Evolutionary conservation across 495 filamentous ascomycete genomes (phyloP).

Genomic region (Talaromyces trachyspermus): DNA sequence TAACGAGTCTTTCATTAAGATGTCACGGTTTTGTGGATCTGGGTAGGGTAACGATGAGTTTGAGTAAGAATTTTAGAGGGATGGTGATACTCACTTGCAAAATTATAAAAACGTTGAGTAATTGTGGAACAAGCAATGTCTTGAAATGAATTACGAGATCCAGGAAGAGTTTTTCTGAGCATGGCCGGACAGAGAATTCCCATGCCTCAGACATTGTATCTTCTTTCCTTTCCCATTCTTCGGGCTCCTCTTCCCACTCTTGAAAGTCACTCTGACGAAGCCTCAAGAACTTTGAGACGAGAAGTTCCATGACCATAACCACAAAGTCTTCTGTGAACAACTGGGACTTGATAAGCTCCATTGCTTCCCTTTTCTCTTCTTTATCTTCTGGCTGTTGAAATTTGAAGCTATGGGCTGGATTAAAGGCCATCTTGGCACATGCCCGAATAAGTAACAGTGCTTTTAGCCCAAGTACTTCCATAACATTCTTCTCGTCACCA

Average conservation of each 20-base stretch:
- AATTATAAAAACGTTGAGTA: slow-evolving; percentile 72
- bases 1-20: slow-evolving; percentile 83
- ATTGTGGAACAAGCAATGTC: slow-evolving; percentile 61
- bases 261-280: slow-evolving; percentile 78
- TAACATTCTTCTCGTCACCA: slow-evolving; percentile 49
- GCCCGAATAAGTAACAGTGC: slow-evolving; percentile 76
- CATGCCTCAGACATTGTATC: slow-evolving; percentile 71
- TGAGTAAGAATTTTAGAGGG: neutral
- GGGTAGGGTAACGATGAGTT: slow-evolving; percentile 5
- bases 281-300: slow-evolving; percentile 82
- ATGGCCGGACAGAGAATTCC: slow-evolving; percentile 83
- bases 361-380: slow-evolving; percentile 57
- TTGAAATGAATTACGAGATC: slow-evolving; percentile 86
- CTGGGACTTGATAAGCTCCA: slow-evolving; percentile 55
- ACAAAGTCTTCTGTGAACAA: slow-evolving; percentile 71
- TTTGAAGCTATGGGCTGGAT: slow-evolving; percentile 70
- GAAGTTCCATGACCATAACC: slow-evolving; percentile 66
- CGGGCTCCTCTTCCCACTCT: slow-evolving; percentile 86
- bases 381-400: slow-evolving; percentile 65
- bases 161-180: slow-evolving; percentile 87
- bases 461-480: slow-evolving; percentile 71
- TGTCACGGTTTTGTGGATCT: slow-evolving; percentile 54
- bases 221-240: slow-evolving; percentile 85
- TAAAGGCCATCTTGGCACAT: slow-evolving; percentile 76
- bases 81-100: slow-evolving; percentile 46